These are phyloP conservation scores for Ogataea paraovalis DNA, from an alignment of 805 yeast genomes.

Conservation along the genomic window DNA sequence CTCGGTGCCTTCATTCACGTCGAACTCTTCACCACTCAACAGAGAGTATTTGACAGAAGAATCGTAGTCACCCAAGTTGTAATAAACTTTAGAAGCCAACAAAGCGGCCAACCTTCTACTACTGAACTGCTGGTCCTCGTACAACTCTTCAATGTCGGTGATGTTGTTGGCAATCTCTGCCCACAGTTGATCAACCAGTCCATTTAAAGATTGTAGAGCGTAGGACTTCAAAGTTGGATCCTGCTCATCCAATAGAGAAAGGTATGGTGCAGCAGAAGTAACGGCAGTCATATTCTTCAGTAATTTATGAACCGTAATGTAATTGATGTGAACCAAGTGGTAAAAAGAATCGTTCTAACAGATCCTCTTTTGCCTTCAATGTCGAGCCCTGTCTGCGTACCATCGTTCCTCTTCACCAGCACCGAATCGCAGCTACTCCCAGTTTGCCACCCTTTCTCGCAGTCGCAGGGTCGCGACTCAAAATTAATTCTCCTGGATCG, in stretches of 20 bases:
- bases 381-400: too few relatives aligned
- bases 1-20: slow-evolving; percentile 73
- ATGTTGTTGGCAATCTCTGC: slow-evolving; percentile 93
- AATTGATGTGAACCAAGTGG: neutral
- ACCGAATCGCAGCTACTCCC: too few relatives aligned
- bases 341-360: too few relatives aligned
- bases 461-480: too few relatives aligned
- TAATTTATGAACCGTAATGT: neutral
- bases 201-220: slow-evolving; percentile 79
- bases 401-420: neutral
- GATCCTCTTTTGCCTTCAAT: too few relatives aligned
- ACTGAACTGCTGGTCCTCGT: slow-evolving; percentile 72
- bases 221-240: slow-evolving; percentile 74
- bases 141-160: slow-evolving; percentile 83
- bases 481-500: too few relatives aligned
- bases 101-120: slow-evolving; percentile 83
- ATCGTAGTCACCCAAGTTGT: slow-evolving; percentile 91
- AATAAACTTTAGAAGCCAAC: slow-evolving; percentile 83
- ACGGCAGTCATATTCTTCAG: slow-evolving; percentile 23
- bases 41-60: slow-evolving; percentile 86
- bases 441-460: neutral
- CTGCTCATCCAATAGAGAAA: slow-evolving; percentile 82
- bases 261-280: slow-evolving; percentile 85
- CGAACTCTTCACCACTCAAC: slow-evolving; percentile 75
- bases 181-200: slow-evolving; percentile 88